These are phyloP conservation scores for Blastobotrys petasosporus DNA, from an alignment of 1,139 yeast species.

Conservation along the genomic window DNA sequence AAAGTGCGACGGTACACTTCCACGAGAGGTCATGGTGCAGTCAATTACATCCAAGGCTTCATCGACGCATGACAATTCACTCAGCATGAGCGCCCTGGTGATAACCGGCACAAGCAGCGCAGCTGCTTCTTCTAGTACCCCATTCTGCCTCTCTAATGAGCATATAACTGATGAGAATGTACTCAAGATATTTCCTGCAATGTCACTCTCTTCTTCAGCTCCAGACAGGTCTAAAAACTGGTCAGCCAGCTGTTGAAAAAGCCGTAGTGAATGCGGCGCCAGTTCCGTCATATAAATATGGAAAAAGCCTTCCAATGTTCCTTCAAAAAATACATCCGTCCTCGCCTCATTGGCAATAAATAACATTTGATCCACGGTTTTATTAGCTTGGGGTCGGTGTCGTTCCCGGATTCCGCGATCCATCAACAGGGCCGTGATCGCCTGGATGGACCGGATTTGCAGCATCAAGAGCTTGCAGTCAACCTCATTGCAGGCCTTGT, in stretches of 20 bases:
- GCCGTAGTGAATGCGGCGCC: constrained; percentile 13
- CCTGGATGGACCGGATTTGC: constrained; percentile 3
- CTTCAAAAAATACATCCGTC: constrained; percentile 14
- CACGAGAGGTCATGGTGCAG: no score
- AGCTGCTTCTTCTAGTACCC: constrained; percentile 9
- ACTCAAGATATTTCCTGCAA: constrained; percentile 11
- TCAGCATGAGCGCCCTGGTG: no score
- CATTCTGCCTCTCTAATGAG: constrained; percentile 11
- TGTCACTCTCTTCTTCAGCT: not conserved
- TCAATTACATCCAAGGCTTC: no score
- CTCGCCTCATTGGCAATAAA: constrained; percentile 11
- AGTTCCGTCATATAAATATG: constrained; percentile 11
- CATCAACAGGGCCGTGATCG: constrained; percentile 1
- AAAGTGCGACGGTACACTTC: no score
- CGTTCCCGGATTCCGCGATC: constrained; percentile 1
- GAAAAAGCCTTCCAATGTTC: constrained; percentile 14
- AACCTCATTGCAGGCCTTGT: not conserved
- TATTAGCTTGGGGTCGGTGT: constrained; percentile 9
- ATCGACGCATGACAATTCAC: no score
- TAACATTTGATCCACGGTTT: constrained; percentile 14
- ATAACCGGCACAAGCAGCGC: constrained; percentile 5
- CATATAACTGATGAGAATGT: constrained; percentile 13
- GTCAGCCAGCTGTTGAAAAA: constrained; percentile 10
- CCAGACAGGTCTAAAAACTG: constrained; percentile 9
- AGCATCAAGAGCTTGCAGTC: constrained; percentile 2